These are phyloP conservation scores for Ceratocystis ficicola DNA, from an alignment of 2,329 filamentous ascomycete genomes.

Conservation along the genomic window DNA sequence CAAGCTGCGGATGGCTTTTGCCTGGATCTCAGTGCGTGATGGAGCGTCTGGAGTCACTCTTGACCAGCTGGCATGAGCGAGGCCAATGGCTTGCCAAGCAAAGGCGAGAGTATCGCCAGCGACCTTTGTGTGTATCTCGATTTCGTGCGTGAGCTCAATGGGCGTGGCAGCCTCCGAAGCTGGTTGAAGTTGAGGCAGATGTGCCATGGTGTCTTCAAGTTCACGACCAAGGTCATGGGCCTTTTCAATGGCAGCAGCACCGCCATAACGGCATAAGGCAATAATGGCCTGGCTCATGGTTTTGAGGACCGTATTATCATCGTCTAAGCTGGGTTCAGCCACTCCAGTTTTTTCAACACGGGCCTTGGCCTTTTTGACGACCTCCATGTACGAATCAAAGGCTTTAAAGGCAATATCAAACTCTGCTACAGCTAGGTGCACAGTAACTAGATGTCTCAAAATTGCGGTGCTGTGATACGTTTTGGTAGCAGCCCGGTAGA, in stretches of 20 bases:
- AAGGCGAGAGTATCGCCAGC: slow-evolving; percentile 51
- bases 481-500: slow-evolving; percentile 83
- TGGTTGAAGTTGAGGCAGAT: slow-evolving; percentile 34
- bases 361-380: slow-evolving; percentile 74
- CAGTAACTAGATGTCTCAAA: slow-evolving; percentile 71
- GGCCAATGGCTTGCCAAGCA: slow-evolving; percentile 73
- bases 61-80: slow-evolving; percentile 80
- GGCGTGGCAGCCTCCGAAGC: slow-evolving; percentile 23
- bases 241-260: slow-evolving; percentile 61
- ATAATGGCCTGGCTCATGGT: slow-evolving; percentile 71
- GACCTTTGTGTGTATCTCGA: slow-evolving; percentile 35
- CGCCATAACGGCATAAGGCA: slow-evolving; percentile 72
- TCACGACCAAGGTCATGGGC: slow-evolving; percentile 58
- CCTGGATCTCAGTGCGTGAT: slow-evolving; percentile 58
- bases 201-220: slow-evolving; percentile 63
- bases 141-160: slow-evolving; percentile 28
- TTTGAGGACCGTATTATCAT: slow-evolving; percentile 61
- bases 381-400: slow-evolving; percentile 81
- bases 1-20: slow-evolving; percentile 63
- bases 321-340: slow-evolving; percentile 58
- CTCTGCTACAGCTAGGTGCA: slow-evolving; percentile 78
- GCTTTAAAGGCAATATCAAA: slow-evolving; percentile 86
- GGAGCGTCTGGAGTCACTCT: slow-evolving; percentile 65
- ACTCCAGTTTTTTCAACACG: slow-evolving; percentile 68
- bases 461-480: slow-evolving; percentile 92